Percentiles rank a stretch among this genome's conserved stretches.
phyloP scores from a whole-genome alignment of 2,329 filamentous ascomycete genomes.

The Gliomastix tumulicola region DNA sequence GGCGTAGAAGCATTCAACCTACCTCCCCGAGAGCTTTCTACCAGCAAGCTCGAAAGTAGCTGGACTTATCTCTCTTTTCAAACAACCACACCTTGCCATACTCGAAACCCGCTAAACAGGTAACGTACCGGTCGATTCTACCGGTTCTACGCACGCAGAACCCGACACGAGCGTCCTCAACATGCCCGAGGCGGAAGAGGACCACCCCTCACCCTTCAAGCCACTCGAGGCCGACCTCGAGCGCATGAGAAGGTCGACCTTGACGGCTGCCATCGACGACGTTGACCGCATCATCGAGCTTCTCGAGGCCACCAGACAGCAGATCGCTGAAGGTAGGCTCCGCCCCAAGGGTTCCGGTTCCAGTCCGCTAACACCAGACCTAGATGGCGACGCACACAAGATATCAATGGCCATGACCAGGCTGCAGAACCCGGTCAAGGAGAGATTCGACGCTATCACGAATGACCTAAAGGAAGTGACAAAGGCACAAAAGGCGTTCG shows the following conservation, averaged over 20 bases:
- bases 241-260: slow-evolving; percentile 60
- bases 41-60: no score
- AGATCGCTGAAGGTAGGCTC: slow-evolving; percentile 60
- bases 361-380: not conserved
- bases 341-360: not conserved
- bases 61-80: no score
- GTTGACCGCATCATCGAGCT: slow-evolving; percentile 78
- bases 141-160: no score
- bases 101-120: no score
- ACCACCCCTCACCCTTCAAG: slow-evolving; percentile 36
- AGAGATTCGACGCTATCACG: slow-evolving; percentile 72
- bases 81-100: no score
- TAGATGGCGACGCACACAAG: slow-evolving; percentile 38
- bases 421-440: slow-evolving; percentile 78
- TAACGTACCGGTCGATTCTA: no score
- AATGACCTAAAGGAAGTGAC: slow-evolving; percentile 78
- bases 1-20: no score
- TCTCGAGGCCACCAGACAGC: slow-evolving; percentile 65
- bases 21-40: no score
- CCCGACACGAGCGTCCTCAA: no score
- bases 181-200: slow-evolving; percentile 26
- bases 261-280: slow-evolving; percentile 66
- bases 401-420: slow-evolving; percentile 72
- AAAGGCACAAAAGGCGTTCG: slow-evolving; percentile 74
- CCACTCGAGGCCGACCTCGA: slow-evolving; percentile 66